Conservation (phyloP, 805 yeast genomes). For the Teunomyces panamensis region DNA sequence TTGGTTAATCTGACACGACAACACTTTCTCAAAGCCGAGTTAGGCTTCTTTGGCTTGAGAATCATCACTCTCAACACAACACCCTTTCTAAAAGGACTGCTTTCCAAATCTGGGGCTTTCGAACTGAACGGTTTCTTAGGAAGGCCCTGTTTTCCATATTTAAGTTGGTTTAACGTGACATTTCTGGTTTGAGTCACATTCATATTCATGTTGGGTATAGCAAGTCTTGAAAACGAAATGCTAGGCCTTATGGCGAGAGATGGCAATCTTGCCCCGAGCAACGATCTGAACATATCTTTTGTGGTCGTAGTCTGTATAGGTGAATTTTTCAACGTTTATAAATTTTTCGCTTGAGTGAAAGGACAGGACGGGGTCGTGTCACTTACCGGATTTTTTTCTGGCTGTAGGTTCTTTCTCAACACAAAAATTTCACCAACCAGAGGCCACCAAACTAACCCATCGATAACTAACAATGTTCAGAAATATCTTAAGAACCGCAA, state of each 20-base stretch:
- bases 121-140: constrained; percentile 49
- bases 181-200: constrained; percentile 38
- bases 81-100: constrained; percentile 87
- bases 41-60: constrained; percentile 96
- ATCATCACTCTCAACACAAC: constrained; percentile 93
- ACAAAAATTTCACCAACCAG: constrained; percentile 4
- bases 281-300: constrained; percentile 18
- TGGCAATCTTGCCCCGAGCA: constrained; percentile 9
- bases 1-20: constrained; percentile 90
- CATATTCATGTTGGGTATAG: constrained; percentile 3
- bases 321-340: neutral
- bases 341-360: neutral
- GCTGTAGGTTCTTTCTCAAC: neutral
- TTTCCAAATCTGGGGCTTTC: constrained; percentile 77
- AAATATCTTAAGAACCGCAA: constrained; percentile 25
- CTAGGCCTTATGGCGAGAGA: constrained; percentile 1
- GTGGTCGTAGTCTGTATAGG: neutral
- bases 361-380: neutral
- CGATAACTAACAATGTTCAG: constrained; percentile 26
- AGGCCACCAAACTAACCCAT: neutral
- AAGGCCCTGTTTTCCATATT: constrained; percentile 55
- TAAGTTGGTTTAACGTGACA: constrained; percentile 77
- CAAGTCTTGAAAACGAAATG: neutral
- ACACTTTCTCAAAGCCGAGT: constrained; percentile 96
- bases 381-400: neutral